Evolutionary conservation across 345 rosid genomes (phyloP).

Genomic region (Citrus glauca): DNA sequence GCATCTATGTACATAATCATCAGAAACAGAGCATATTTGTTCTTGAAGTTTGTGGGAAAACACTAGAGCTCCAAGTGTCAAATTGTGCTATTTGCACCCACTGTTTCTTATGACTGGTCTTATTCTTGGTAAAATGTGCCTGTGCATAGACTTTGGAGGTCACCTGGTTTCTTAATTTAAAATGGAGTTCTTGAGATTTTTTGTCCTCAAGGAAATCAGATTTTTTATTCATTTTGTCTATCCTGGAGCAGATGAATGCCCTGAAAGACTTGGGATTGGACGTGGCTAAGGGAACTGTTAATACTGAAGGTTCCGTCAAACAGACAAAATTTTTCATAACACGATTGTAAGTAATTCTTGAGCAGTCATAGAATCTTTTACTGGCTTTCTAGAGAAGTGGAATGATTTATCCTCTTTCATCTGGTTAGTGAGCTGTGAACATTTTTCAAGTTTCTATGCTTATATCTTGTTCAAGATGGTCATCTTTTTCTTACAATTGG

Average conservation of each 20-base stretch:
- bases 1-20: background rate
- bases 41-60: background rate
- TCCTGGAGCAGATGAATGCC: slow-evolving; percentile 66
- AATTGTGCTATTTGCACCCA: background rate
- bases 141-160: background rate
- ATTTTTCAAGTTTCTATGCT: background rate
- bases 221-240: slow-evolving; percentile 1
- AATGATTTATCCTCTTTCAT: slow-evolving; percentile 1
- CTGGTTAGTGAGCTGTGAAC: background rate
- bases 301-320: slow-evolving; percentile 71
- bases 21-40: background rate
- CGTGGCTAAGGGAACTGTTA: slow-evolving; percentile 81
- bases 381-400: background rate
- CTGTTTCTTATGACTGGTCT: background rate
- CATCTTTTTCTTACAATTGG: background rate
- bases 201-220: background rate
- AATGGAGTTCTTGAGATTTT: background rate
- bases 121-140: background rate
- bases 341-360: slow-evolving; percentile 52
- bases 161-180: background rate
- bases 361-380: background rate
- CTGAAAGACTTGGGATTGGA: slow-evolving; percentile 85
- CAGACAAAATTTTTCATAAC: slow-evolving; percentile 75
- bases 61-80: background rate
- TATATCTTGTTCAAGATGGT: background rate